These are phyloP conservation scores for Amylocystis lapponica DNA, from an alignment of 768 basidiomycete genomes.

Conservation along the genomic window DNA sequence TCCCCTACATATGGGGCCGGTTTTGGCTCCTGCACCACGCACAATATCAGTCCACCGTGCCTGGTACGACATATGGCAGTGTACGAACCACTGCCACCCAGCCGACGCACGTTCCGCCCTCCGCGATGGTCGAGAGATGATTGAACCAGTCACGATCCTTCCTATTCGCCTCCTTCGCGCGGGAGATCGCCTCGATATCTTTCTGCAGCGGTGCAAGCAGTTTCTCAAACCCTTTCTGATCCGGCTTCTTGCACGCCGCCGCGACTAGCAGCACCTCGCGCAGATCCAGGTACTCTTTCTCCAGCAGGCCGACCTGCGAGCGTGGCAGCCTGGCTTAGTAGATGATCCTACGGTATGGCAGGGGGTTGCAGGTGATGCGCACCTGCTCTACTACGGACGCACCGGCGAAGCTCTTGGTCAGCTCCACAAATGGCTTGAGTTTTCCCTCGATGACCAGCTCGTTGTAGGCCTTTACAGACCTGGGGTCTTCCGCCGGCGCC, in stretches of 20 bases:
- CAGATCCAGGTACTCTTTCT: conserved; percentile 61
- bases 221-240: conserved; percentile 47
- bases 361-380: conserved; percentile 19
- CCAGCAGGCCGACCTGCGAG: conserved; percentile 59
- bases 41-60: too few relatives aligned
- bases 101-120: conserved; percentile 74
- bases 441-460: conserved; percentile 67
- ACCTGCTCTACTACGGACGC: conserved; percentile 77
- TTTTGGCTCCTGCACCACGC: conserved; percentile 49
- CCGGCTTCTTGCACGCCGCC: conserved; percentile 75
- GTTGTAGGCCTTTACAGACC: conserved; percentile 67
- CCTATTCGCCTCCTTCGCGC: conserved; percentile 75
- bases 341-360: neutral
- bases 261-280: conserved; percentile 64
- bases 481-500: conserved; percentile 39
- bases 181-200: conserved; percentile 70
- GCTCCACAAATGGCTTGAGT: conserved; percentile 66
- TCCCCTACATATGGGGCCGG: conserved; percentile 78
- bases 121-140: conserved; percentile 76
- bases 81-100: conserved; percentile 83
- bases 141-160: conserved; percentile 78
- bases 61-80: neutral
- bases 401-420: conserved; percentile 67
- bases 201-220: conserved; percentile 65
- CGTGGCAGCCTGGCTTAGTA: too few relatives aligned